These are phyloP conservation scores for Aspergillus brunneoviolaceus DNA, from an alignment of 2,329 filamentous ascomycete genomes.

Conservation along the genomic window DNA sequence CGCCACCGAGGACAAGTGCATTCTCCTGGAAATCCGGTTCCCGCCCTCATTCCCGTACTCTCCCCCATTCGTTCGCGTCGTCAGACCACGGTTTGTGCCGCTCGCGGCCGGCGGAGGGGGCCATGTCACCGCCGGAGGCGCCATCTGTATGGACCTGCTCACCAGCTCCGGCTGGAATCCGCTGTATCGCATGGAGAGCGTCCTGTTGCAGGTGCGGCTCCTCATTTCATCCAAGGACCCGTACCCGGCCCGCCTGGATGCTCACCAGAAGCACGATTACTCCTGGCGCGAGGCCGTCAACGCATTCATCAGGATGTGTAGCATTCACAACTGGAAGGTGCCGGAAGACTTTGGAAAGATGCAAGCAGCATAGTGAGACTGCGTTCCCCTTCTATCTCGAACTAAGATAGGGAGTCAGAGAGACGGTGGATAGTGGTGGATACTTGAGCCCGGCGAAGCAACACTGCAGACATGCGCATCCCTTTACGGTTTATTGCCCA, in stretches of 20 bases:
- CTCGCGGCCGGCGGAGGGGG: slow-evolving; percentile 75
- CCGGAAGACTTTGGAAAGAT: slow-evolving; percentile 61
- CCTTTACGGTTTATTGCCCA: too few relatives aligned
- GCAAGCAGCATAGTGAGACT: not conserved
- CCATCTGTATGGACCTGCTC: slow-evolving; percentile 80
- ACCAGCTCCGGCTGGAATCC: slow-evolving; percentile 82
- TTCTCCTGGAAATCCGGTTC: slow-evolving; percentile 82
- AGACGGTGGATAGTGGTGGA: too few relatives aligned
- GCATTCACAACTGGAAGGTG: slow-evolving; percentile 69
- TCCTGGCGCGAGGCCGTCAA: slow-evolving; percentile 67
- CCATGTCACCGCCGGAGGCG: slow-evolving; percentile 80
- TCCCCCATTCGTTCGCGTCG: slow-evolving; percentile 81
- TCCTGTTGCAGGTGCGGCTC: slow-evolving; percentile 77
- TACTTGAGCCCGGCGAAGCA: too few relatives aligned
- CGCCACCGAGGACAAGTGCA: slow-evolving; percentile 57
- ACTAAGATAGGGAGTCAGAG: too few relatives aligned
- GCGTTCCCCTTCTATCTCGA: too few relatives aligned
- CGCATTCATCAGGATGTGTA: slow-evolving; percentile 69
- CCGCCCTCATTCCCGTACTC: slow-evolving; percentile 71
- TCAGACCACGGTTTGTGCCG: slow-evolving; percentile 74
- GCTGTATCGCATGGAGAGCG: slow-evolving; percentile 70
- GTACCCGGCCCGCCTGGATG: slow-evolving; percentile 66
- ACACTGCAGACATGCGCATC: too few relatives aligned
- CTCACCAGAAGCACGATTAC: slow-evolving; percentile 53
- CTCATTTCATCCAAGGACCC: slow-evolving; percentile 70